Evolutionary conservation across 2,329 filamentous ascomycete species (phyloP), one percentile per base, ranked within the genome.

Genomic region (Trichophyton verrucosum): DNA sequence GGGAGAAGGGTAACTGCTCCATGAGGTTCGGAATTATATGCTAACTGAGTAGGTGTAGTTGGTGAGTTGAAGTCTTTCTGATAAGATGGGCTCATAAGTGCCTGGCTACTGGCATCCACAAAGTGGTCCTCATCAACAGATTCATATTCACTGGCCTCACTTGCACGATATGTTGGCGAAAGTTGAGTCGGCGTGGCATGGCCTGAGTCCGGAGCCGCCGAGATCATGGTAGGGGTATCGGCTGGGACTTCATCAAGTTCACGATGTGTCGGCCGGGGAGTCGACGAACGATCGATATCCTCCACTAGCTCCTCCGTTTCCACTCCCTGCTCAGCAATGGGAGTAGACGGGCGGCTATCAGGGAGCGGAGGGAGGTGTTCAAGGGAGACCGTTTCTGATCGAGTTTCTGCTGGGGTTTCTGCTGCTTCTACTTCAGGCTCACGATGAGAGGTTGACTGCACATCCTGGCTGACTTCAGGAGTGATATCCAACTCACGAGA

Each of bases 331-430:
- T 8, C 17, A 15, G 33, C 55, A 22, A 4, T 24, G 5, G 69
- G 68, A 7, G 65, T 68, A 7, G 64, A 60, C 13, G 65, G 64
- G 7, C 66, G 62, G 33, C 60, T 63, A 13, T 64, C 57, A 42
- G 65, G 60, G 5, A 65, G 61, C 1, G 65, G 61, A 17, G 66
- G 66, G 9, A 69, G 60, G 24, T 59, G 36, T 8, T 58, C 56
- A n/a, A 36, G 4, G n/a, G 20, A 42, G 13, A 44, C n/a, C 7
- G 13, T 13, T 44, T 27, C 56, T 24, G 33, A 11, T 24, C 15
- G n/a, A 5, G 13, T 20, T 44, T 27, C 56, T 24, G 33, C 36
- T 17, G 40, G 33, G 9, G 1, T 24, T 58, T 58, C 20, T n/a
- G 33, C 40, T 13, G 15, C 9, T 27, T n/a, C 9, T n/a, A 9